Base-by-base conservation (phyloP, 2,329 filamentous ascomycete genomes). In the Alternaria postmessia region DNA sequence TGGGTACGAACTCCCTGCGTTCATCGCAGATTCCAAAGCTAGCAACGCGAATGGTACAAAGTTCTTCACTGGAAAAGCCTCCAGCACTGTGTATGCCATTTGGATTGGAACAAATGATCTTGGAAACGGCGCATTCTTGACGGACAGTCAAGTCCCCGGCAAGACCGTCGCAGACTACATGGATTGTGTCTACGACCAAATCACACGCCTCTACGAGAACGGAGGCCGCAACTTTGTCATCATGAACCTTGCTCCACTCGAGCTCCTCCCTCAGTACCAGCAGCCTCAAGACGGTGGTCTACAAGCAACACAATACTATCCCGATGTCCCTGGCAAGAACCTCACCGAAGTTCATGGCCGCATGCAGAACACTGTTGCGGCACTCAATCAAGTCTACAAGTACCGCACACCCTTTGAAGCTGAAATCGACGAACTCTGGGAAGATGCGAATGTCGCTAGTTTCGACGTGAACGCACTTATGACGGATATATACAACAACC, bases 51-150 rank as follows among this genome's bases (percentile, higher is more conserved):
- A 80, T 54, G 80, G 79, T 54, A 79, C 72, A 1, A 76, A 77
- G 6, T 77, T 86, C 59, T 76, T 85, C 58, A 71, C 76, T 34
- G 79, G 81, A 46, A 82, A 81, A 2, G 68, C 83, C 2, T 78
- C 85, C 30, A 87, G 88, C 63, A 92, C 90, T 0, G 87, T 92
- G 3, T 94, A 93, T 70, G 84, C 87, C 1, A 85, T 94, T 51
- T 94, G 90, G 90, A 93, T 94, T 68, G 91, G 91, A 3, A 93
- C 91, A 24, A 94, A 94, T 72, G 91, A 95, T 70, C 81, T 94
- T 9, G 91, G 91, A 22, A 83, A 81, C 57, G 78, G 83, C 52
- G 89, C 85, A 8, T 90, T 93, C 71, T 75, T 94, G 32, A 87
- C 84, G 5, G 89, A 92, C 71, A 83, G 82, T 24, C 88, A 92